Evolutionary conservation across 1,284 basidiomycete species (phyloP), one percentile per base, ranked within the genome.

Genomic region (Irpex sp.): DNA sequence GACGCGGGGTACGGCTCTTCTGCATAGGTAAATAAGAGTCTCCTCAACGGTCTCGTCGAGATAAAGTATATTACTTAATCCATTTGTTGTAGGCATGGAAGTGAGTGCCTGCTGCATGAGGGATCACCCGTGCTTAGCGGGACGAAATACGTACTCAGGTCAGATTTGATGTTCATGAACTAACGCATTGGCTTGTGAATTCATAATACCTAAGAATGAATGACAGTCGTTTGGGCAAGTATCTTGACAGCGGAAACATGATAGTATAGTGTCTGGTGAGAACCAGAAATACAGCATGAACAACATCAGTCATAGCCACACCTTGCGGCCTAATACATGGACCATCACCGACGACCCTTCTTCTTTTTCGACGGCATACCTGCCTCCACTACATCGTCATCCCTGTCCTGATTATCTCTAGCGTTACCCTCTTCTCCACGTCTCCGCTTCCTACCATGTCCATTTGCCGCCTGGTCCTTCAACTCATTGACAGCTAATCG

Each of bases 321-420:
- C 2, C 15, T 4, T 15, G 11, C 0, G 5, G 11, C 39, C 39
- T 43, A 11, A 9, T 43, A 8, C 39, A 11, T 2, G 2, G 15
- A 43, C 15, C 17, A 56, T 64, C 62, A 68, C 65, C 74, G 68
- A 58, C 72, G 66, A 17, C 71, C 69, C 61, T 72, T 73, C 60
- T 71, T 75, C 67, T 73, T 76, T 64, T 80, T 82, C 59, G 70
- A 76, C 8, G 87, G 92, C 84, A 93, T 85, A 7, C 90, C 92
- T 58, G 90, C 92, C 75, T 94, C 92, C 7, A 92, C 83, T 19
- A 87, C 81, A 75, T 96, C 94, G 72, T 97, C 94, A 69, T 95
- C 94, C 65, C 92, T 79, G 75, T 95, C 94, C 69, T 83, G 83
- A 65, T 93, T 87, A 70, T 94, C 93, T 65, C 78, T 79, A 7